Percentiles rank a stretch among this genome's conserved stretches.
These are phyloP conservation scores for Leccinum laetum DNA, from an alignment of 1,284 basidiomycete species.

Conservation along the genomic window DNA sequence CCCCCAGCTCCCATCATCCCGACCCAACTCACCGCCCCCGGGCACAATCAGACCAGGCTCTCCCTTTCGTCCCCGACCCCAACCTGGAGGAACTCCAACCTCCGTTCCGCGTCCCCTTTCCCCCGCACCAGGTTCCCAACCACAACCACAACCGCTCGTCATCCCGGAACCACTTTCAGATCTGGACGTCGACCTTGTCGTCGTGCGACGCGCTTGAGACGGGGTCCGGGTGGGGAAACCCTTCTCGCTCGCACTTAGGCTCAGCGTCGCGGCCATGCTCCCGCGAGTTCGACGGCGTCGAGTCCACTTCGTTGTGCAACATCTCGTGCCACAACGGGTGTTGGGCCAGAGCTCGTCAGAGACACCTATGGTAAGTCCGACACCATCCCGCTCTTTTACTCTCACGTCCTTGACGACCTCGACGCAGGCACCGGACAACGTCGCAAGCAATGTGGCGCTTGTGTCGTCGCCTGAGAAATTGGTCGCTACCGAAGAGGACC, in stretches of 20 bases:
- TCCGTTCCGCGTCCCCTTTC: slow-evolving; percentile 47
- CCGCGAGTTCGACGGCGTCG: slow-evolving; percentile 39
- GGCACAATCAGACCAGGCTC: slow-evolving; percentile 50
- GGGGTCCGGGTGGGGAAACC: slow-evolving; percentile 51
- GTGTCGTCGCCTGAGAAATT: slow-evolving; percentile 41
- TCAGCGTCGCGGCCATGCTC: slow-evolving; percentile 47
- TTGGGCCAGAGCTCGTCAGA: slow-evolving; percentile 17
- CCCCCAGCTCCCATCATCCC: slow-evolving; percentile 50
- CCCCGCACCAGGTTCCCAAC: slow-evolving; percentile 33
- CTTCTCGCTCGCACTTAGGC: slow-evolving; percentile 53
- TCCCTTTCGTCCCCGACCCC: slow-evolving; percentile 43
- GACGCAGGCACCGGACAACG: slow-evolving; percentile 34
- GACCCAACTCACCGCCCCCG: slow-evolving; percentile 44
- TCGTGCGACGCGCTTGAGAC: slow-evolving; percentile 49
- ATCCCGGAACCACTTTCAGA: slow-evolving; percentile 33
- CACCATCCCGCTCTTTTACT: slow-evolving; percentile 32
- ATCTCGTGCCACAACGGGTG: slow-evolving; percentile 45
- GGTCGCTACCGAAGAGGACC: slow-evolving; percentile 17
- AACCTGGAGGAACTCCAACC: slow-evolving; percentile 36
- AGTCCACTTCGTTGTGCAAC: slow-evolving; percentile 60
- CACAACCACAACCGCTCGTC: slow-evolving; percentile 17
- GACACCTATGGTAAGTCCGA: slow-evolving; percentile 1
- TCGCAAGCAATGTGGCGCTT: slow-evolving; percentile 49
- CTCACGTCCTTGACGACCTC: slow-evolving; percentile 47
- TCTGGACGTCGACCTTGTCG: slow-evolving; percentile 60